Conservation (phyloP, 805 yeast genomes). For the Ogataea dorogensis region DNA sequence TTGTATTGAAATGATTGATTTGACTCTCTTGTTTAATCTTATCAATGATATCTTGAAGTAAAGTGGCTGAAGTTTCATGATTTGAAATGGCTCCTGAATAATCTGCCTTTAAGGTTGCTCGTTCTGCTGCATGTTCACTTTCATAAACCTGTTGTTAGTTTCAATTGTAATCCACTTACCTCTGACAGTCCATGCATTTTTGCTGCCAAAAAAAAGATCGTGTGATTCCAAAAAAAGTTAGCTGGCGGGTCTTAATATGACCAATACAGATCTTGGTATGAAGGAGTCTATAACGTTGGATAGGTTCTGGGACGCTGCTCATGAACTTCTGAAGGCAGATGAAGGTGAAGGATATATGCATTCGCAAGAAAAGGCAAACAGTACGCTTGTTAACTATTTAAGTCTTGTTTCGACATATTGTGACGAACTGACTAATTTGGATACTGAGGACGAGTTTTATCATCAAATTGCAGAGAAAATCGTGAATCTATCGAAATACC, state of each 20-base stretch:
- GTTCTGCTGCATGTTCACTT: constrained; percentile 53
- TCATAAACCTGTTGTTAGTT: constrained; percentile 43
- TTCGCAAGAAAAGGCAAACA: constrained; percentile 23
- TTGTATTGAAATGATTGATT: constrained; percentile 23
- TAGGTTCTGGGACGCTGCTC: constrained; percentile 34
- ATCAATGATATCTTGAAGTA: constrained; percentile 29
- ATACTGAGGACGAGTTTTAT: constrained; percentile 28
- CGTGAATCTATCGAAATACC: constrained; percentile 31
- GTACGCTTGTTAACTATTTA: constrained; percentile 34
- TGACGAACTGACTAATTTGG: constrained; percentile 19
- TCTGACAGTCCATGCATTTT: constrained; percentile 26
- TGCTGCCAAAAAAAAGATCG: constrained; percentile 5
- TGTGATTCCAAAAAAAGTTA: not conserved
- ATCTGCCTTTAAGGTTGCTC: constrained; percentile 42
- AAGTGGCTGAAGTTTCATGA: constrained; percentile 38
- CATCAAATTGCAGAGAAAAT: constrained; percentile 28
- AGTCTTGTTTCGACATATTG: constrained; percentile 32
- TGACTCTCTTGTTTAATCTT: constrained; percentile 11
- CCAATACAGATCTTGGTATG: constrained; percentile 20
- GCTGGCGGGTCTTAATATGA: constrained; percentile 10
- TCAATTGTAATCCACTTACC: constrained; percentile 21
- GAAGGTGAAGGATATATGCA: constrained; percentile 24
- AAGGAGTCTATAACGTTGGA: constrained; percentile 28
- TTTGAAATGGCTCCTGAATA: constrained; percentile 39
- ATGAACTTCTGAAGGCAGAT: constrained; percentile 31